Evolutionary conservation across 2,329 filamentous ascomycete genomes (phyloP), one percentile per base, ranked within the genome.

Genomic region (Hymenoscyphus albidus): DNA sequence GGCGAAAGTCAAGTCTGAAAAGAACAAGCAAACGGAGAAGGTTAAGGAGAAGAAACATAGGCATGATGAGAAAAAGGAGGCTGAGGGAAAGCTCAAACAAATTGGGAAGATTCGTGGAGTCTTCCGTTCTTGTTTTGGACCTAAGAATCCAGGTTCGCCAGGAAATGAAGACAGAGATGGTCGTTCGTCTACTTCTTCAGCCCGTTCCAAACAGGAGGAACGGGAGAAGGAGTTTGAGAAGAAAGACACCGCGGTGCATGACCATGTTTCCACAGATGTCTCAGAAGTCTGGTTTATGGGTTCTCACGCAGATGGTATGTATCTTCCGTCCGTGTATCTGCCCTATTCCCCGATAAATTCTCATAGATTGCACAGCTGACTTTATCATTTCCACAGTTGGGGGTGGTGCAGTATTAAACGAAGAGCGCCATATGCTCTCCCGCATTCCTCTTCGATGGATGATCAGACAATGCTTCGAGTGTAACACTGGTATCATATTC

Each of bases 391-490:
- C 35, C 35, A 35, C 35, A 35, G 74, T 80, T 9, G 79, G 79
- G n/a, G 79, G 78, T 1, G 79, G 80, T 3, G 78, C 79, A 1
- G 77, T 79, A 3, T 64, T 70, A 2, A 80, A 80, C 64, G 75
- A 76, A 40, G 73, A 72, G 51, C 74, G 78, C 1, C 79, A 81
- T 63, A 79, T 78, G 68, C 75, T 81, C 9, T 75, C 78, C 3
- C 77, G 77, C 2, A 80, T 80, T 14, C 79, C 79, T 5, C 73
- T 81, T 2, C 76, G 79, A 2, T 81, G 80, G 80, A 81, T 81
- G 79, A 74, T 81, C 12, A 74, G 79, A 22, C 79, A 81, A 68
- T 78, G 76, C 64, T 81, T 81, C 67, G 77, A 79, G 66, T 80
- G 78, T 71, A 71, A 80, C 59, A 80, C 79, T 0, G 79, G 78